A percentile compares a stretch with the other conserved stretches of the same genome.
Conservation (phyloP, 768 basidiomycete species). For the Lactifluus volemus region DNA sequence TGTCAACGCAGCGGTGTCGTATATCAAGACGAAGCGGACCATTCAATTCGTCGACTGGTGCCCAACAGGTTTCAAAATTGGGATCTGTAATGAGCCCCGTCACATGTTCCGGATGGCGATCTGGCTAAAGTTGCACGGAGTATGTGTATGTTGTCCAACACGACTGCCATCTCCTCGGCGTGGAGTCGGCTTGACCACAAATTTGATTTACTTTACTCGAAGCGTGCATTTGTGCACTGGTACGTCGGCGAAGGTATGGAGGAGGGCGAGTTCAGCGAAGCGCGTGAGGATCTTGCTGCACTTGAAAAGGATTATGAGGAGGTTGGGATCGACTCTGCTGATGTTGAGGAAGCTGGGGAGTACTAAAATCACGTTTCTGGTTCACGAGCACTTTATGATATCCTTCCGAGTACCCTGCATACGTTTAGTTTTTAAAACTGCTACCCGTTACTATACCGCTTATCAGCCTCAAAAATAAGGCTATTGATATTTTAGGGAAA, state of each 20-base stretch:
- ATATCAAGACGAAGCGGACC: conserved; percentile 72
- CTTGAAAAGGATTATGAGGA: conserved; percentile 96
- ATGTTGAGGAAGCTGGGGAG: conserved; percentile 42
- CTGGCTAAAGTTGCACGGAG: conserved; percentile 67
- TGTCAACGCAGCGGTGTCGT: conserved; percentile 62
- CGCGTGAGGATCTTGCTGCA: conserved; percentile 99
- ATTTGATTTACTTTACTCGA: conserved; percentile 71
- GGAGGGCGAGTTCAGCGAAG: conserved; percentile 97
- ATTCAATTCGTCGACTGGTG: conserved; percentile 78
- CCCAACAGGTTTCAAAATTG: conserved; percentile 70
- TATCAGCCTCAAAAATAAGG: neutral
- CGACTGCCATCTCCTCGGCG: conserved; percentile 60
- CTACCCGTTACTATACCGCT: conserved; percentile 3
- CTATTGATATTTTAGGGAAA: neutral
- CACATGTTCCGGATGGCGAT: conserved; percentile 67
- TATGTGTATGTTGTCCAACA: conserved; percentile 75
- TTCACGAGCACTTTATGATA: conserved; percentile 2
- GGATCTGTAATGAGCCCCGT: conserved; percentile 77
- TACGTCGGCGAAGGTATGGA: conserved; percentile 77
- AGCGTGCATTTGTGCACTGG: conserved; percentile 47
- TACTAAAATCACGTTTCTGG: conserved; percentile 28
- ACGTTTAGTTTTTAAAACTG: neutral
- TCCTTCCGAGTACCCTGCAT: neutral
- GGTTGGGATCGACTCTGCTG: conserved; percentile 50
- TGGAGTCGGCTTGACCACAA: conserved; percentile 76